phyloP scores from a whole-genome alignment of 805 yeast genomes.

The Helenozyma rhizophorensis region DNA sequence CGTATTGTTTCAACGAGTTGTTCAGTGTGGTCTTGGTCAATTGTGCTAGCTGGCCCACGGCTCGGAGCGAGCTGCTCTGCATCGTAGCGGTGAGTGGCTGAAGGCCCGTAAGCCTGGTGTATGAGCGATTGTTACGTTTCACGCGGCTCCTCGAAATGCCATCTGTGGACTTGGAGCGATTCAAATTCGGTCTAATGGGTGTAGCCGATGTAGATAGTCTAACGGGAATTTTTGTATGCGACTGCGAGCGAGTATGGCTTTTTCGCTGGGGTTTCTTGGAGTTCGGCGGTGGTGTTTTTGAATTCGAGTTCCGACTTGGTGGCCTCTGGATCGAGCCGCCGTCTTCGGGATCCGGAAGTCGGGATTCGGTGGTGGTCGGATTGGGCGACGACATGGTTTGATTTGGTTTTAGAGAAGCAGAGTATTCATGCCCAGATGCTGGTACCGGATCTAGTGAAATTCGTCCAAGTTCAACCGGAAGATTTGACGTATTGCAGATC shows the following conservation, averaged over 20 bases:
- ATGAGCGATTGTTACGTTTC: constrained; percentile 33
- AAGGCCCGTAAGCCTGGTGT: constrained; percentile 25
- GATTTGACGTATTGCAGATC: no score
- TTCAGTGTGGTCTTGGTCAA: constrained; percentile 16
- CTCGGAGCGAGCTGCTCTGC: constrained; percentile 12
- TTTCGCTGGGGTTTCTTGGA: constrained; percentile 4
- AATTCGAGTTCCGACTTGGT: neutral
- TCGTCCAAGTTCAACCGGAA: no score
- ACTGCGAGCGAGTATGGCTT: constrained; percentile 13
- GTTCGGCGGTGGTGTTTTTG: neutral
- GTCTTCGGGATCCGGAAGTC: no score
- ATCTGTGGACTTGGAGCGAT: constrained; percentile 39
- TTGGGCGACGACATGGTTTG: no score
- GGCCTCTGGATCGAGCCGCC: no score
- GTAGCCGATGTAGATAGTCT: constrained; percentile 7
- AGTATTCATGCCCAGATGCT: no score
- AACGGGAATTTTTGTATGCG: constrained; percentile 9
- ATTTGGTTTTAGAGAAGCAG: no score
- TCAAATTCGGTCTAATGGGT: constrained; percentile 23
- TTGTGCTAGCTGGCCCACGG: constrained; percentile 6
- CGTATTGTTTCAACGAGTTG: constrained; percentile 9
- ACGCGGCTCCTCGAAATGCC: constrained; percentile 25
- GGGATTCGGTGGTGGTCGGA: no score
- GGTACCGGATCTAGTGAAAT: no score
- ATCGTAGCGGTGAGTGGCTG: constrained; percentile 16